Percentiles rank a stretch among this genome's conserved stretches.
phyloP scores from a whole-genome alignment of 2,329 filamentous ascomycete genomes.

The Sporothrix dimorphospora region DNA sequence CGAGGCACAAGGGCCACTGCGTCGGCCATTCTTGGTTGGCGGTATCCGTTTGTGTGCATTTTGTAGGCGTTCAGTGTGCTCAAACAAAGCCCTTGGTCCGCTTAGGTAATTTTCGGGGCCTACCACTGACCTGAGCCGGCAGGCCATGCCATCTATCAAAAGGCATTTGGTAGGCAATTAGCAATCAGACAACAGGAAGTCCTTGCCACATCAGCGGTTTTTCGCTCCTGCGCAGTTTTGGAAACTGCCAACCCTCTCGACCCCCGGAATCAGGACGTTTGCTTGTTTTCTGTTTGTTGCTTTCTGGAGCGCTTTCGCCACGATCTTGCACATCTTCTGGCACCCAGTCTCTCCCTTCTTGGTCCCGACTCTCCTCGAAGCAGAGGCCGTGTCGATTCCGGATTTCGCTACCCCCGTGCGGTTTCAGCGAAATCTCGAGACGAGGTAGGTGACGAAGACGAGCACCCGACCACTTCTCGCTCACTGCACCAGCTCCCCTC shows the following conservation, averaged over 20 bases:
- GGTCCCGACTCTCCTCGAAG: conserved; percentile 6
- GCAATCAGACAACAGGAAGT: conserved; percentile 27
- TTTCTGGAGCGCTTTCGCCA: not conserved
- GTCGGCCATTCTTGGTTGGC: not conserved
- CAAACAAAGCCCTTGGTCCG: conserved; percentile 23
- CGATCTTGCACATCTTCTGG: conserved; percentile 19
- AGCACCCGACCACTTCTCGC: not conserved
- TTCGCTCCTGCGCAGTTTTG: conserved; percentile 19
- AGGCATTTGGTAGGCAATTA: conserved; percentile 27
- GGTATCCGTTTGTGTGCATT: conserved; percentile 23
- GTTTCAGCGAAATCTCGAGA: conserved; percentile 19
- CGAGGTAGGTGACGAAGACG: conserved; percentile 22
- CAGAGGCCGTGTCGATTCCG: not conserved
- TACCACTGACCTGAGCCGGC: not conserved
- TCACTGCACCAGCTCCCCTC: not conserved
- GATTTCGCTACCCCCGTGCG: not conserved
- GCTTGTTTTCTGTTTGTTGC: not conserved
- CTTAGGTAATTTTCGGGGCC: conserved; percentile 30
- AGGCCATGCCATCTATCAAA: conserved; percentile 19
- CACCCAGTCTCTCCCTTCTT: not conserved
- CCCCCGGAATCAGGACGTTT: not conserved
- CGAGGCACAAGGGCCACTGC: not conserved
- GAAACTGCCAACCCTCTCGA: not conserved
- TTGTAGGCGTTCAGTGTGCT: not conserved
- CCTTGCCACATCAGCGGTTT: conserved; percentile 29